Evolutionary conservation across 2,329 filamentous ascomycete species (phyloP).

Genomic region (Claviceps cyperi): DNA sequence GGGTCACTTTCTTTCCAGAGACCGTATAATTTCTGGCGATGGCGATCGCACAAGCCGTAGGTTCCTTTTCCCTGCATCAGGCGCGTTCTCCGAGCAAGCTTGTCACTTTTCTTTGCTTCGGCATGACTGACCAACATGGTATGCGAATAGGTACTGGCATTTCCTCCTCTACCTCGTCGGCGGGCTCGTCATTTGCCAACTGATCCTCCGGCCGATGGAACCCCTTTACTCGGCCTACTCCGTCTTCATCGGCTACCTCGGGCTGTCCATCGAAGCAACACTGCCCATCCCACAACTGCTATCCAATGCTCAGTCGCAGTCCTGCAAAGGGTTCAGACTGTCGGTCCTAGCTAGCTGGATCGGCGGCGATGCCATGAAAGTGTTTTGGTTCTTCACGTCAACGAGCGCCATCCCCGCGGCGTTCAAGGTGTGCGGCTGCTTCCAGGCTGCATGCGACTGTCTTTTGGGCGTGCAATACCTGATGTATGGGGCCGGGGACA

Average conservation of each 20-base stretch:
- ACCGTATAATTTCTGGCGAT: slow-evolving; percentile 74
- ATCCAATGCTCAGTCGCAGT: slow-evolving; percentile 51
- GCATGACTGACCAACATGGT: neutral
- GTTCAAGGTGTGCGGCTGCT: slow-evolving; percentile 71
- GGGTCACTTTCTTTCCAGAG: slow-evolving; percentile 28
- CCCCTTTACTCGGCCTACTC: slow-evolving; percentile 52
- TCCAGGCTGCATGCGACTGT: slow-evolving; percentile 64
- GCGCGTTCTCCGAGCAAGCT: neutral
- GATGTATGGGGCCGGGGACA: slow-evolving; percentile 45
- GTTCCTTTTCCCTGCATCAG: slow-evolving; percentile 14
- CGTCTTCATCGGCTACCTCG: slow-evolving; percentile 54
- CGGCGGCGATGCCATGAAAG: slow-evolving; percentile 70
- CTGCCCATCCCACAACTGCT: slow-evolving; percentile 68
- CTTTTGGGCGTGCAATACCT: slow-evolving; percentile 63
- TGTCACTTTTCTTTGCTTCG: neutral
- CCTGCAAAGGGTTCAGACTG: slow-evolving; percentile 63
- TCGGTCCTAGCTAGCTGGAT: slow-evolving; percentile 69
- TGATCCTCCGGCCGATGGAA: slow-evolving; percentile 47
- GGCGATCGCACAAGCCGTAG: slow-evolving; percentile 54
- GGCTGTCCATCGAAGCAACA: slow-evolving; percentile 65
- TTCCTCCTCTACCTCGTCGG: slow-evolving; percentile 56
- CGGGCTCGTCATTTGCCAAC: slow-evolving; percentile 45
- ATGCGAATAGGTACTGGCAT: slow-evolving; percentile 52
- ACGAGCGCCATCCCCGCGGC: slow-evolving; percentile 56
- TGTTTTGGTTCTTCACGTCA: slow-evolving; percentile 71